These are phyloP conservation scores for Excoecaria cochinchinensis DNA, from an alignment of 345 rosid genomes.

Conservation along the genomic window DNA sequence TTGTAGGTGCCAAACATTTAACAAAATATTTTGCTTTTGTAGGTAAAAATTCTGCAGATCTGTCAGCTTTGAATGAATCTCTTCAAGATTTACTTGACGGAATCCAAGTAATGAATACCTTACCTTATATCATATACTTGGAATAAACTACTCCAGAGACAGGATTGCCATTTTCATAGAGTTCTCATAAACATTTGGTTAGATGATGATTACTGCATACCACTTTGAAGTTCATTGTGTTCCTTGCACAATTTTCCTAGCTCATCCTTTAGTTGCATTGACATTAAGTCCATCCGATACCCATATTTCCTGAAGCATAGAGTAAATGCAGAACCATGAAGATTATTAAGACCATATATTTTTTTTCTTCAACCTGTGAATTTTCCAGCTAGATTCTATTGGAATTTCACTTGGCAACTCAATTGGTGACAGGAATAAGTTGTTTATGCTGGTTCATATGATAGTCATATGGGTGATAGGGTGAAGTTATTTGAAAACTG, in stretches of 20 bases:
- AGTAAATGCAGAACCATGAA: not conserved
- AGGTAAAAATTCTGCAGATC: slow-evolving; percentile 79
- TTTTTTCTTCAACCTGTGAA: not conserved
- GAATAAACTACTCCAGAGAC: not conserved
- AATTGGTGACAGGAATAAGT: not conserved
- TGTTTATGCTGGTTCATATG: not conserved
- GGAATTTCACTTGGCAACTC: not conserved
- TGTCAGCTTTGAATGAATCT: slow-evolving; percentile 78
- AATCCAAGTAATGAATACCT: slow-evolving; percentile 60
- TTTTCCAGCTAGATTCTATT: not conserved
- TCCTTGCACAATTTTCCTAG: not conserved
- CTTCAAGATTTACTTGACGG: slow-evolving; percentile 98
- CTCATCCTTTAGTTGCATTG: not conserved
- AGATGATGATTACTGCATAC: not conserved
- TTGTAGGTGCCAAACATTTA: slow-evolving; percentile 14
- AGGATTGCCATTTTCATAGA: not conserved
- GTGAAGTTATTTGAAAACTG: not conserved
- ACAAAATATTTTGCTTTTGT: slow-evolving; percentile 24
- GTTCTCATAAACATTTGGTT: not conserved
- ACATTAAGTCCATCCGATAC: not conserved
- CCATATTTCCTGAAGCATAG: not conserved
- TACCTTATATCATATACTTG: not conserved
- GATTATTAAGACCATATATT: not conserved
- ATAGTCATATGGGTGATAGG: not conserved
- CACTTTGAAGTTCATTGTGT: not conserved